Base-by-base conservation (phyloP, 2,329 filamentous ascomycete genomes). In the Neoscytalidium dimidiatum region DNA sequence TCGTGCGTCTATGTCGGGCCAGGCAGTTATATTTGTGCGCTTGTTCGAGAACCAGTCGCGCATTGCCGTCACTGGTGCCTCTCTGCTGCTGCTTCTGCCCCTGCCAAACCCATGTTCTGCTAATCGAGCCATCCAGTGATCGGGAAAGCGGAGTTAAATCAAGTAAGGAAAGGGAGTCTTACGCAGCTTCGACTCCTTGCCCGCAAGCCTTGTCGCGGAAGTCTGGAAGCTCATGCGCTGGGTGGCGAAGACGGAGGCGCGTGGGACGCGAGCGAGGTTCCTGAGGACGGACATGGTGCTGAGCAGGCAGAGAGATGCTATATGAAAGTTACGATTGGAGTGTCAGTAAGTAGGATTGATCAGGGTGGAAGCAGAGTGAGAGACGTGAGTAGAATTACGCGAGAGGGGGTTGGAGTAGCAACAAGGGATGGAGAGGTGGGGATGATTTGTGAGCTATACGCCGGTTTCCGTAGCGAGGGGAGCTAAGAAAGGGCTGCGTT, bases 101-200 rank as follows among this genome's bases (percentile, higher is more conserved):
- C n/a, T n/a, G n/a, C n/a, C n/a, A n/a, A n/a, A n/a, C n/a, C n/a
- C n/a, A n/a, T n/a, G n/a, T 41, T 11, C 38, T 17, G 38, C 38
- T 41, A 35, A 35, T 41, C 38, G 5, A 17, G 4, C 38, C 38
- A 11, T 41, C 38, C 38, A 5, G 38, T 1, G 4, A 2, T 17
- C 8, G 1, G 38, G n/a, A 11, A 1, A 41, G n/a, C 11, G 14
- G 38, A 41, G 9, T 11, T 9, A 17, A 5, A 14, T 41, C 38
- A 17, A 17, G 9, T 14, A 3, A 14, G n/a, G 13, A 3, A 19
- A 31, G 35, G n/a, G 35, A 28, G 21, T 17, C 80, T 44, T 79
- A 83, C 81, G 74, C 38, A 81, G 75, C 64, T 74, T 71, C 43
- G 74, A 73, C 70, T 83, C 81, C 73, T 83, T 83, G 66, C 79